phyloP scores from a whole-genome alignment of 2,329 filamentous ascomycete species.

The Aspergillus pseudoterreus region DNA sequence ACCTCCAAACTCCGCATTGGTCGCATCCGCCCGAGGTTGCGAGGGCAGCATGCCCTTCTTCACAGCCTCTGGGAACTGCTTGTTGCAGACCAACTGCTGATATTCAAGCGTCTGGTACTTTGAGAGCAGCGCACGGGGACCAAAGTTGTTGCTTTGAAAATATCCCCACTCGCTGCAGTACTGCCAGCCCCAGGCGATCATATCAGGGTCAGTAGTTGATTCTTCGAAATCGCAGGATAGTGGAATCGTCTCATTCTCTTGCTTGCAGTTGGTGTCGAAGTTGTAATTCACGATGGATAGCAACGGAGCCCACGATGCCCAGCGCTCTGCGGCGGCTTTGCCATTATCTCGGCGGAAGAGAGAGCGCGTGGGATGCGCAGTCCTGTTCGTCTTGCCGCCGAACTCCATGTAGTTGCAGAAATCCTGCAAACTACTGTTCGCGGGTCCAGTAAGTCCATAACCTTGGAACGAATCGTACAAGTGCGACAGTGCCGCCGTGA shows the following conservation, averaged over 20 bases:
- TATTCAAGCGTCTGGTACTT: constrained; percentile 45
- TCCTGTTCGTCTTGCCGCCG: constrained; percentile 34
- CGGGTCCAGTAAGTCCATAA: constrained; percentile 39
- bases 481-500: constrained; percentile 42
- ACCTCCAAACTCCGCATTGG: constrained; percentile 47
- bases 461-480: constrained; percentile 44
- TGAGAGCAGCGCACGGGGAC: constrained; percentile 46
- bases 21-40: constrained; percentile 34
- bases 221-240: constrained; percentile 38
- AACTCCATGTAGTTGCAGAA: constrained; percentile 49
- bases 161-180: constrained; percentile 53
- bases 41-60: constrained; percentile 39
- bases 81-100: constrained; percentile 45
- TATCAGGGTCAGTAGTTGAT: constrained; percentile 30
- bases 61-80: constrained; percentile 45
- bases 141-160: constrained; percentile 48
- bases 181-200: constrained; percentile 50
- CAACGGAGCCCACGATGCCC: constrained; percentile 40
- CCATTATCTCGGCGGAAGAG: constrained; percentile 42
- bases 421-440: constrained; percentile 28
- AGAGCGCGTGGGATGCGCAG: constrained; percentile 32
- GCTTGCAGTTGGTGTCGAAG: constrained; percentile 40
- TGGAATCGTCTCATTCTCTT: constrained; percentile 18
- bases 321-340: constrained; percentile 40
- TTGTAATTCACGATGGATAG: constrained; percentile 36